A percentile compares a stretch with the other conserved stretches of the same genome.
Conservation (phyloP, 140 eudicot genomes). For the Cichorium intybus region DNA sequence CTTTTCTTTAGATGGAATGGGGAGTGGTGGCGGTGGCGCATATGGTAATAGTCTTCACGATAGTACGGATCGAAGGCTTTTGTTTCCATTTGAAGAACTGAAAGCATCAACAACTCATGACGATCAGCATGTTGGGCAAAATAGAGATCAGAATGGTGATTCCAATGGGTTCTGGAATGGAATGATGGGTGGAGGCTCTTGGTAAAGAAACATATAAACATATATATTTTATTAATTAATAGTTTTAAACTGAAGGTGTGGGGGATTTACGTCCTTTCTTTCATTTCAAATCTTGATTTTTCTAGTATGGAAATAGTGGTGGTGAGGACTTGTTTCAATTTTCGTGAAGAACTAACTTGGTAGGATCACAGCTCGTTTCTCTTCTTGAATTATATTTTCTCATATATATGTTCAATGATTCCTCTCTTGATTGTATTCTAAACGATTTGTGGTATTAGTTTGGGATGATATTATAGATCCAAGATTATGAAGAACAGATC, state of each 20-base stretch:
- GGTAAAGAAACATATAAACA: constrained; percentile 42
- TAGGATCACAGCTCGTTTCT: constrained; percentile 23
- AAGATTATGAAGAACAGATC: constrained; percentile 13
- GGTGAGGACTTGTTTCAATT: constrained; percentile 31
- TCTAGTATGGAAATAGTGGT: constrained; percentile 19
- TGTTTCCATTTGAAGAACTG: constrained; percentile 80
- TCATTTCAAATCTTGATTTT: constrained; percentile 30
- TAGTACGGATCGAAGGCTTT: constrained; percentile 41
- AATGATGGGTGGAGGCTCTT: constrained; percentile 81
- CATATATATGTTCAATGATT: background rate
- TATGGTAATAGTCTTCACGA: constrained; percentile 41
- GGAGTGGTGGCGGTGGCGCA: constrained; percentile 20
- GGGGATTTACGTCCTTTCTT: constrained; percentile 14
- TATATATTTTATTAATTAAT: constrained; percentile 3
- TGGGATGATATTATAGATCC: constrained; percentile 6
- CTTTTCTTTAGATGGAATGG: constrained; percentile 60
- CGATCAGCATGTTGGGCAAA: constrained; percentile 31
- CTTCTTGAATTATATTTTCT: background rate
- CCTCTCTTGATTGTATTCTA: constrained; percentile 1
- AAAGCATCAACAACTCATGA: constrained; percentile 41
- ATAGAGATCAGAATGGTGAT: constrained; percentile 44
- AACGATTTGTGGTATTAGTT: constrained; percentile 10
- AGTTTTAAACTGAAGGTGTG: constrained; percentile 5
- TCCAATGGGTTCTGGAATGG: constrained; percentile 78
- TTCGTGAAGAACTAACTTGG: constrained; percentile 38